Evolutionary conservation across 2,329 filamentous ascomycete genomes (phyloP).

Genomic region (Pseudocercospora fijiensis): DNA sequence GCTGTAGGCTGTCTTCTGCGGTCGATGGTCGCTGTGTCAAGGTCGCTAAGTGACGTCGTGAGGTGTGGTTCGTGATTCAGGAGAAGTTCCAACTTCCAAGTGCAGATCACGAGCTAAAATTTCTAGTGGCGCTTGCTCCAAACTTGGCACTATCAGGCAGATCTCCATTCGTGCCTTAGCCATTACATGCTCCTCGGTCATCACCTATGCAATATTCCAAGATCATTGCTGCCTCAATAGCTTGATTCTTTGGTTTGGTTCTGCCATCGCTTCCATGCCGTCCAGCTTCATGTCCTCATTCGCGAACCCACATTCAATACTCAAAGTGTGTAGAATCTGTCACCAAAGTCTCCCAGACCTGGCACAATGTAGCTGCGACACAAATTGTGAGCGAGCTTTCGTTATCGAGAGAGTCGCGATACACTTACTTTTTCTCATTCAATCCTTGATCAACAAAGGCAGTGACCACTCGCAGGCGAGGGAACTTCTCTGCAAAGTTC

Average conservation of each 20-base stretch:
- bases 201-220: background rate
- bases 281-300: background rate
- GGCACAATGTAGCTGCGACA: slow-evolving; percentile 84
- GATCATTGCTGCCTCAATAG: background rate
- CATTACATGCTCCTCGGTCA: slow-evolving; percentile 43
- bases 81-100: no score
- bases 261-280: background rate
- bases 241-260: background rate
- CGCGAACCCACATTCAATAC: background rate
- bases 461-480: slow-evolving; percentile 85
- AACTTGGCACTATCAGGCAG: background rate
- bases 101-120: slow-evolving; percentile 5
- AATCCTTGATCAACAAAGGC: slow-evolving; percentile 96
- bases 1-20: background rate
- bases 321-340: slow-evolving; percentile 83
- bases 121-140: slow-evolving; percentile 2
- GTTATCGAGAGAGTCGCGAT: background rate
- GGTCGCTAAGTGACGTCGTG: background rate
- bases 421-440: slow-evolving; percentile 91
- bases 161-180: slow-evolving; percentile 22
- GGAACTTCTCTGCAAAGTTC: slow-evolving; percentile 86
- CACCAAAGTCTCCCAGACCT: slow-evolving; percentile 91
- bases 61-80: background rate
- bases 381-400: slow-evolving; percentile 37
- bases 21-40: background rate